These are phyloP conservation scores for Vitis vinifera DNA, from an alignment of 164 flowering plant genomes.

Conservation along the genomic window ASM3070453v1 NC_081805.1:6660501-6661000, in stretches of 20 bases:
- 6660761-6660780: slow-evolving; percentile 65
- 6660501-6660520: slow-evolving; percentile 27
- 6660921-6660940: too few relatives aligned
- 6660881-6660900: too few relatives aligned
- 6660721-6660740: slow-evolving; percentile 84
- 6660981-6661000: too few relatives aligned
- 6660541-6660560: slow-evolving; percentile 9
- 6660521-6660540: slow-evolving; percentile 7
- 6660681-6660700: slow-evolving; percentile 83
- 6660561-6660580: slow-evolving; percentile 23
- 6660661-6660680: slow-evolving; percentile 73
- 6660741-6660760: slow-evolving; percentile 69
- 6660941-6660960: too few relatives aligned
- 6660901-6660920: too few relatives aligned
- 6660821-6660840: too few relatives aligned
- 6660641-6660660: slow-evolving; percentile 48
- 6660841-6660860: too few relatives aligned
- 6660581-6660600: slow-evolving; percentile 33
- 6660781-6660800: too few relatives aligned
- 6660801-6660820: too few relatives aligned
- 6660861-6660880: too few relatives aligned
- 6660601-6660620: slow-evolving; percentile 47
- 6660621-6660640: slow-evolving; percentile 28
- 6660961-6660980: too few relatives aligned
- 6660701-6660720: slow-evolving; percentile 39